Base-by-base conservation (phyloP, 352 stramenopile genomes). In the Phytopythium helicoides region DNA sequence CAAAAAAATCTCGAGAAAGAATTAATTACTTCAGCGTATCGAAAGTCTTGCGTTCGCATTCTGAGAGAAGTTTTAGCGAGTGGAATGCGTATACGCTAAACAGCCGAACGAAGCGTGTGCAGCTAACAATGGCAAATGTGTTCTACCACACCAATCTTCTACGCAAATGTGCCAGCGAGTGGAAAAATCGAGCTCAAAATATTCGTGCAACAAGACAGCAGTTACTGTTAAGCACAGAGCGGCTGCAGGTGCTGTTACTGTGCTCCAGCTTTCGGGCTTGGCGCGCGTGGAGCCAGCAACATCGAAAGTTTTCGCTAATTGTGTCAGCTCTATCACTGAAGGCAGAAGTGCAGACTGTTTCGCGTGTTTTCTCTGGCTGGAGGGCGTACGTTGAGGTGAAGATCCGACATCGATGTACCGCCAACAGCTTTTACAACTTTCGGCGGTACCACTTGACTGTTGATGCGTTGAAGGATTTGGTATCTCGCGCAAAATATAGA, bases 191-290 rank as follows among this genome's bases (percentile, higher is more conserved):
- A 23, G 59, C 72, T 1, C 7, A 1, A 5, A 18, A 47, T 0
- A 47, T 82, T 15, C 31, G 44, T 18, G 45, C 25, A 14, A 61
- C 76, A 41, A 62, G 76, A 11, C 49, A 53, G 2, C 60, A 82
- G 18, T 49, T 87, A 1, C 76, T 87, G 26, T 53, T 65, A 11
- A 76, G 76, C 28, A 87, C 76, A 0, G 73, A 89, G 47, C 58
- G 79, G 35, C 64, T 87, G 1, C 76, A 87, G 22, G 61, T 87
- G 1, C 56, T 87, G 23, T 25, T 78, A n/a, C 42, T 89, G 22
- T 87, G 73, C 45, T 86, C 76, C 6, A 54, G 44, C 0, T 86
- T 89, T 36, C 60, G 79, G 19, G 79, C 73, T 31, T 89, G 79
- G 79, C 39, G 36, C 7, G 54, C 53, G 1, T 80, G 63, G 61